These are phyloP conservation scores for Leptographium flavum DNA, from an alignment of 2,329 filamentous ascomycete species.

Conservation along the genomic window DNA sequence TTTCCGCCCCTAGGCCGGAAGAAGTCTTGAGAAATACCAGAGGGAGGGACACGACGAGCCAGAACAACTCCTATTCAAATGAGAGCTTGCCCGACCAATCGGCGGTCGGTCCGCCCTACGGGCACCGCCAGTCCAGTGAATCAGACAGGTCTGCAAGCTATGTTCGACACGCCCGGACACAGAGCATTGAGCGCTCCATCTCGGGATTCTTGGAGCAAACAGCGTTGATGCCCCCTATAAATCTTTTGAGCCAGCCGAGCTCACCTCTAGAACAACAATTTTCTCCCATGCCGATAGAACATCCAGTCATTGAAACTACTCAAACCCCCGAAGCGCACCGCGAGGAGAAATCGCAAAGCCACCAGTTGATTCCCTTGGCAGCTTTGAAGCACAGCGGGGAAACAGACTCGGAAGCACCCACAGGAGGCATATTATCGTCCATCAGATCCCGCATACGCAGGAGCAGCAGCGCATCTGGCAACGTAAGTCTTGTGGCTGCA, in stretches of 20 bases:
- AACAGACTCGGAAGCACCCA: background rate
- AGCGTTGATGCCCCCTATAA: background rate
- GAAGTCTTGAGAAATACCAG: slow-evolving; percentile 9
- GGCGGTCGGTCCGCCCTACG: background rate
- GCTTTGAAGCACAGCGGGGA: no score
- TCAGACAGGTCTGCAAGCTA: slow-evolving; percentile 9
- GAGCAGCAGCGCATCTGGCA: slow-evolving; percentile 7
- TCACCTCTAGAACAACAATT: background rate
- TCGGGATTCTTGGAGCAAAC: slow-evolving; percentile 14
- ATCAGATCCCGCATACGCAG: slow-evolving; percentile 10
- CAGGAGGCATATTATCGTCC: slow-evolving; percentile 7
- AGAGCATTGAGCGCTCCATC: slow-evolving; percentile 16
- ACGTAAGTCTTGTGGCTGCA: background rate
- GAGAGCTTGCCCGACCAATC: slow-evolving; percentile 11
- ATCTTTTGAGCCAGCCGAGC: background rate
- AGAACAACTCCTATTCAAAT: background rate
- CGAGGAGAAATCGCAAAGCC: no score
- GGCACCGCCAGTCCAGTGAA: slow-evolving; percentile 8
- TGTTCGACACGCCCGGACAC: slow-evolving; percentile 14
- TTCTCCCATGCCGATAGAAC: no score
- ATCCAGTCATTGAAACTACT: no score
- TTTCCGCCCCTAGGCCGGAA: slow-evolving; percentile 6
- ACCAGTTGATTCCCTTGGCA: no score
- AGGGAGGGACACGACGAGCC: slow-evolving; percentile 5
- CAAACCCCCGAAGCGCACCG: no score